phyloP scores from a whole-genome alignment of 2,329 filamentous ascomycete genomes.

The Xylaria hypoxylon region DNA sequence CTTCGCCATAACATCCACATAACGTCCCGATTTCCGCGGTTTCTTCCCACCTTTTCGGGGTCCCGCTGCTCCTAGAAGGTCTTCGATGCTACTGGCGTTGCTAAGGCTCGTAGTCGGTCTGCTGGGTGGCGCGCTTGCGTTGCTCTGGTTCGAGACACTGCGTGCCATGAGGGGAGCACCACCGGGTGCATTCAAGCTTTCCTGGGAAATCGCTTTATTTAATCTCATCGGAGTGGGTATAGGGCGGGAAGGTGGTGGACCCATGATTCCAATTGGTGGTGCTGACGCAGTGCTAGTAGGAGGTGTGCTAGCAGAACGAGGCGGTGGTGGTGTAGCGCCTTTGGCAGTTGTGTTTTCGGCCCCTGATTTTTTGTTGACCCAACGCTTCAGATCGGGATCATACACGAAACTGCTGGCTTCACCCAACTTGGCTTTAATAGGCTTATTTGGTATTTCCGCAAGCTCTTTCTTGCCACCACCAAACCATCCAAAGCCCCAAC shows the following conservation, averaged over 20 bases:
- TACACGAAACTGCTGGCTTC: constrained; percentile 95
- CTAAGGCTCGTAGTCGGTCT: constrained; percentile 85
- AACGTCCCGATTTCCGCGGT: constrained; percentile 84
- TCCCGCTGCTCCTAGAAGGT: constrained; percentile 81
- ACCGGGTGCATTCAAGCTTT: constrained; percentile 52
- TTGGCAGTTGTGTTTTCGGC: constrained; percentile 70
- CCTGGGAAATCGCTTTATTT: constrained; percentile 52
- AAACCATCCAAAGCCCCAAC: constrained; percentile 92
- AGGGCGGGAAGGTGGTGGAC: constrained; percentile 42
- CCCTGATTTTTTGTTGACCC: constrained; percentile 95
- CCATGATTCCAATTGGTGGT: constrained; percentile 42
- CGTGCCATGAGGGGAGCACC: constrained; percentile 59
- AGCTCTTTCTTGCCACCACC: constrained; percentile 74
- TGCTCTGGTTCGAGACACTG: constrained; percentile 61
- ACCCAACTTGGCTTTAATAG: constrained; percentile 93
- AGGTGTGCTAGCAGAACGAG: constrained; percentile 68
- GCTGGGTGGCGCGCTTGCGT: constrained; percentile 67
- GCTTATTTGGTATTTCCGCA: constrained; percentile 65
- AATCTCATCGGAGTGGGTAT: constrained; percentile 49
- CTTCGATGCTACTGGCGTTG: constrained; percentile 94
- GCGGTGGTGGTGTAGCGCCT: constrained; percentile 81
- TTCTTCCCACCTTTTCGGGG: constrained; percentile 77
- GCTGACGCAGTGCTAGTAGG: constrained; percentile 58
- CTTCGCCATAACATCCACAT: constrained; percentile 96
- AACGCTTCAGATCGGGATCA: constrained; percentile 95